Evolutionary conservation across 192 early-diverging fungal genomes (phyloP), one percentile per base, ranked within the genome.

Genomic region (Coemansia sp.): DNA sequence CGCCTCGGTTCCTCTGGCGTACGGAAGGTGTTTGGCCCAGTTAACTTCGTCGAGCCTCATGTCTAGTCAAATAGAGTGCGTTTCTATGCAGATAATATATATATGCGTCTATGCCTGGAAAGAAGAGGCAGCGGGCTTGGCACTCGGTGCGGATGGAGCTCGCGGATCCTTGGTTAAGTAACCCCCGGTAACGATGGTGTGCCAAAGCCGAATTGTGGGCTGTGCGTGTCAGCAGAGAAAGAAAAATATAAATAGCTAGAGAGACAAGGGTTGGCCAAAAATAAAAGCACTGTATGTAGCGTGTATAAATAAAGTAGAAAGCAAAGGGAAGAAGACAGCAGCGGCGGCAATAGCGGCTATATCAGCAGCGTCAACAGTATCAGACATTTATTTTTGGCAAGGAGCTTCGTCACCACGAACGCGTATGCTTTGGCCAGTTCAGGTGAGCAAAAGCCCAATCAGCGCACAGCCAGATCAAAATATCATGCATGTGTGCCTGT

Each of bases 31-130:
- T 59, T 43, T 45, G 66, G 66, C 73, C 81, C 81, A 83, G 65
- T 83, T 72, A 20, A 78, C 69, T 52, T 83, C 75, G 35, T 78
- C 72, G 63, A 78, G 64, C 39, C 72, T 71, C 81, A 83, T 83
- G 55, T 72, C 68, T 41, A 48, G 57, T 35, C 11, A 18, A 33
- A 48, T 39, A 36, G 57, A 15, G 39, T 68, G 67, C 67, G 67
- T 53, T 48, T 59, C 65, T 68, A 48, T 52, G 53, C 54, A 58
- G 65, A 37, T 55, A 61, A 45, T 39, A 56, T n/a, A 34, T 45
- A 45, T 37, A 59, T 59, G 34, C 35, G 35, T 59, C 14, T 33
- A 14, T 33, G 36, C 41, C 20, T 18, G 22, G 28, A 45, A 28
- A 20, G 59, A 15, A 39, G 32, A 36, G 59, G 35, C 11, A 35